These are phyloP conservation scores for Plasmodium falciparum DNA, from an alignment of 169 alveolate genomes.

Conservation along the genomic window DNA sequence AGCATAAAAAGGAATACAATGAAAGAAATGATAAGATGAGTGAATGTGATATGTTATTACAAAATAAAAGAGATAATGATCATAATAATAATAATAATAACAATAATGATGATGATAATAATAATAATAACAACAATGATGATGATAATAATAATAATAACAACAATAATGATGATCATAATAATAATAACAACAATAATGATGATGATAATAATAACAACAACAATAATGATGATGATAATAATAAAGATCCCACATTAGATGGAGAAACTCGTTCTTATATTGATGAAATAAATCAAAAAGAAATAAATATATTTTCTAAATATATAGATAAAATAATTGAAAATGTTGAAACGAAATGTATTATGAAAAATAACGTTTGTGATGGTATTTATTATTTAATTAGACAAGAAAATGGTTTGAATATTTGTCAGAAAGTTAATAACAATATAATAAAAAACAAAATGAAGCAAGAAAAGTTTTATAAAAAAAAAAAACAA, in stretches of 20 bases:
- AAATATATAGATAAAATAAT: slow-evolving; percentile 22
- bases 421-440: slow-evolving; percentile 54
- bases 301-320: background rate
- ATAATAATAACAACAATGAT: background rate
- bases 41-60: background rate
- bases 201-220: too few species aligned
- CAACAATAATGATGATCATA: background rate
- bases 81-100: background rate
- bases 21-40: background rate
- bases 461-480: slow-evolving; percentile 6
- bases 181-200: background rate
- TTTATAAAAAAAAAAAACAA: slow-evolving; percentile 23
- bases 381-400: slow-evolving; percentile 62
- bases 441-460: slow-evolving; percentile 20
- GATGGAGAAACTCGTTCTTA: background rate
- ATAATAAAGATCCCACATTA: background rate
- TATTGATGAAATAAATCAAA: slow-evolving; percentile 8
- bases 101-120: background rate
- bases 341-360: slow-evolving; percentile 23
- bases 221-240: background rate
- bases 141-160: background rate
- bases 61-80: background rate
- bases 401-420: slow-evolving; percentile 14
- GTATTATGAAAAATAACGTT: slow-evolving; percentile 42
- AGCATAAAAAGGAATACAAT: background rate